Conservation (phyloP, 345 rosid genomes). For the Gossypium ekmanianum region DNA sequence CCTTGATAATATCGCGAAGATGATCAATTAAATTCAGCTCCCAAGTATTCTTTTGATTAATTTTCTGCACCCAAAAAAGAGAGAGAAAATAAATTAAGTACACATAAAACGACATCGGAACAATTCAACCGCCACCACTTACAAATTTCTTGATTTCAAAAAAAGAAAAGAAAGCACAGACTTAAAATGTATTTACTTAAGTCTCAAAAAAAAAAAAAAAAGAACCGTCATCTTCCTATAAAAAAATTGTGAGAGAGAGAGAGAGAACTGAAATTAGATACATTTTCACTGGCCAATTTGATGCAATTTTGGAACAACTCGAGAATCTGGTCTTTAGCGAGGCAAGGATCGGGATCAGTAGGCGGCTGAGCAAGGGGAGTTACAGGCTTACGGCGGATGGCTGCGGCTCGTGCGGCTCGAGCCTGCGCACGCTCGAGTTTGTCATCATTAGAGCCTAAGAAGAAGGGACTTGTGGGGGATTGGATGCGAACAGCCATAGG, state of each 20-base stretch:
- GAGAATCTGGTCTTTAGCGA: constrained; percentile 72
- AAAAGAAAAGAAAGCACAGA: not conserved
- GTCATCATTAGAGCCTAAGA: constrained; percentile 81
- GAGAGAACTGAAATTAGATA: constrained; percentile 22
- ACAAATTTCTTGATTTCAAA: not conserved
- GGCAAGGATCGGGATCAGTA: constrained; percentile 48
- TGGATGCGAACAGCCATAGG: constrained; percentile 54
- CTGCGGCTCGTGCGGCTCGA: constrained; percentile 83
- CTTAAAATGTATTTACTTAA: not conserved
- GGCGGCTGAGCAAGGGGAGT: constrained; percentile 29
- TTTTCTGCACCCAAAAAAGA: constrained; percentile 49
- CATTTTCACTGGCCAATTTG: constrained; percentile 94
- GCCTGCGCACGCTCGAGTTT: constrained; percentile 80
- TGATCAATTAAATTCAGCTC: constrained; percentile 81
- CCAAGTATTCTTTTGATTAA: constrained; percentile 91
- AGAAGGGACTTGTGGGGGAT: constrained; percentile 76
- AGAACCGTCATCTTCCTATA: no score
- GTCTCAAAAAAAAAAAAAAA: not conserved
- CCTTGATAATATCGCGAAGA: constrained; percentile 78
- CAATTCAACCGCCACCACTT: not conserved
- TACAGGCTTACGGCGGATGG: constrained; percentile 68
- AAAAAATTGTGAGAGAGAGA: not conserved
- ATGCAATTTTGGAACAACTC: constrained; percentile 86
- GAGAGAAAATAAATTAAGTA: not conserved
- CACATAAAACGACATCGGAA: not conserved